Conservation (phyloP, 495 filamentous ascomycete species). For the Neurospora tetrasperma region DNA sequence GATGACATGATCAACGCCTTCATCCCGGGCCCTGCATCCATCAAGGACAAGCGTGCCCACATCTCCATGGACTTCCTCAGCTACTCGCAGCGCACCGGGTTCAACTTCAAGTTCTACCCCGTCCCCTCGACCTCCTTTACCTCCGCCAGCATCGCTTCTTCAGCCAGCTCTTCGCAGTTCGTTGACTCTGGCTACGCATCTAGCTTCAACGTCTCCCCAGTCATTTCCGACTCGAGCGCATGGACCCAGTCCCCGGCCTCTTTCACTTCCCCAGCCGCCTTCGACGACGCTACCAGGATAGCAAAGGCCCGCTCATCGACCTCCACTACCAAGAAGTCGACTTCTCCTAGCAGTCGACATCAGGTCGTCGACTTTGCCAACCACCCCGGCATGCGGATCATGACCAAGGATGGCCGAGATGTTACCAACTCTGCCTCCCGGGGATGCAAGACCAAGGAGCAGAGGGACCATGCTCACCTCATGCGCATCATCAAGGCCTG, state of each 20-base stretch:
- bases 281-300: conserved; percentile 5
- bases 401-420: conserved; percentile 46
- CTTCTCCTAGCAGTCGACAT: conserved; percentile 17
- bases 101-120: conserved; percentile 42
- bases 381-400: conserved; percentile 48
- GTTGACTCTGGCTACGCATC: conserved; percentile 35
- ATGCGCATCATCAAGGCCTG: conserved; percentile 52
- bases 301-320: conserved; percentile 9
- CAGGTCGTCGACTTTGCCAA: conserved; percentile 30
- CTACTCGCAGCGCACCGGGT: conserved; percentile 30
- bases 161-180: conserved; percentile 22
- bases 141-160: conserved; percentile 26
- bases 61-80: conserved; percentile 47
- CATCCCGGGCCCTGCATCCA: conserved; percentile 37
- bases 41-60: conserved; percentile 42
- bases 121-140: conserved; percentile 28
- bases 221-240: conserved; percentile 26
- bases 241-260: conserved; percentile 26
- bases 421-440: conserved; percentile 46
- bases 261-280: conserved; percentile 13
- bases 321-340: conserved; percentile 14
- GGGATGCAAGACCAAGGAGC: conserved; percentile 51
- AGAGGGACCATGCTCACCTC: conserved; percentile 47
- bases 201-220: conserved; percentile 35
- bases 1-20: conserved; percentile 43